Conservation (phyloP, 2,329 filamentous ascomycete species). For the Colletotrichum aenigma region DNA sequence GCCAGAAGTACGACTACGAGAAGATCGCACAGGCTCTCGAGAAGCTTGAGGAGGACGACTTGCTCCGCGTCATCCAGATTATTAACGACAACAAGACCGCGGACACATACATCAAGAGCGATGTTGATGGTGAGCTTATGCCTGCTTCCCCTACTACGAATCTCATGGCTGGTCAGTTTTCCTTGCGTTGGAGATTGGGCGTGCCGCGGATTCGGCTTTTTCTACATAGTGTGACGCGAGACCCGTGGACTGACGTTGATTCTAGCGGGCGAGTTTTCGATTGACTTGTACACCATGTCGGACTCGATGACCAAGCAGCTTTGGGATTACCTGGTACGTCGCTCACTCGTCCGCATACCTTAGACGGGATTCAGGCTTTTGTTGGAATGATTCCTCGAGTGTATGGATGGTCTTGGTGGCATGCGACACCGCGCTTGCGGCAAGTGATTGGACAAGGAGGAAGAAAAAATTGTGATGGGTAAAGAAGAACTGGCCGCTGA, state of each 20-base stretch:
- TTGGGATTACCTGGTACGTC: constrained; percentile 78
- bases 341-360: neutral
- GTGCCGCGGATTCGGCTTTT: neutral
- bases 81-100: constrained; percentile 96
- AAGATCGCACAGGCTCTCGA: constrained; percentile 92
- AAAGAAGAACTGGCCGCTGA: constrained; percentile 13
- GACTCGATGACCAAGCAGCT: constrained; percentile 89
- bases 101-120: constrained; percentile 96
- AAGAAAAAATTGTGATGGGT: neutral
- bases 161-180: constrained; percentile 20
- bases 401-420: neutral
- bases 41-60: constrained; percentile 89
- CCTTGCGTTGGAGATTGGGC: constrained; percentile 5
- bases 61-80: constrained; percentile 95
- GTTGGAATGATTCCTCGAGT: neutral
- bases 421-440: neutral
- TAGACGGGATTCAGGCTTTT: neutral
- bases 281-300: constrained; percentile 96
- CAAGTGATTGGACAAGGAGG: neutral
- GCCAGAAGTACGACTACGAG: constrained; percentile 82
- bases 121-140: constrained; percentile 79
- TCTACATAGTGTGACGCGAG: constrained; percentile 23
- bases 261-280: constrained; percentile 92
- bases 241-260: constrained; percentile 32
- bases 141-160: constrained; percentile 27